These are phyloP conservation scores for Fusarium sp. DNA, from an alignment of 2,329 filamentous ascomycete genomes.

Conservation along the genomic window DNA sequence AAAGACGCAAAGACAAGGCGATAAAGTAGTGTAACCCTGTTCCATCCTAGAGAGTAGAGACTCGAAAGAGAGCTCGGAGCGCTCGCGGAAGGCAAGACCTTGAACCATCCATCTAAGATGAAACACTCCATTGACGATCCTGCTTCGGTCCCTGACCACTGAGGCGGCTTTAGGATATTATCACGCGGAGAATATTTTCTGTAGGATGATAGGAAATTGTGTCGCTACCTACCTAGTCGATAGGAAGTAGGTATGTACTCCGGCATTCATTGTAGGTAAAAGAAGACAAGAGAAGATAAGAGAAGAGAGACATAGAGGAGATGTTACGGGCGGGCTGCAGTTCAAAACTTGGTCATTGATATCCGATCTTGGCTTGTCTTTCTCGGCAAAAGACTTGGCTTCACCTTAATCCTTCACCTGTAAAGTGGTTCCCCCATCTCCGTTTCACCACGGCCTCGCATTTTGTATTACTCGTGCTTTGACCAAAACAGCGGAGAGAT, in stretches of 20 bases:
- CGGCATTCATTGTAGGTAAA: not conserved
- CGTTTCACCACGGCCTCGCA: not conserved
- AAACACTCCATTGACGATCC: conserved; percentile 23
- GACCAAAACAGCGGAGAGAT: not conserved
- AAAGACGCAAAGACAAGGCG: not conserved
- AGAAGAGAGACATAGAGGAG: not conserved
- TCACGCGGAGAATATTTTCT: conserved; percentile 18
- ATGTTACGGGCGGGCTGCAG: not conserved
- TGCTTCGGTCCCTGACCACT: conserved; percentile 6
- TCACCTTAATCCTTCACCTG: not conserved
- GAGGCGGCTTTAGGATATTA: conserved; percentile 16
- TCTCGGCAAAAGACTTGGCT: conserved; percentile 9
- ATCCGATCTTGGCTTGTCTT: conserved; percentile 11
- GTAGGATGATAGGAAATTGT: conserved; percentile 1
- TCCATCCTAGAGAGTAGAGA: not conserved
- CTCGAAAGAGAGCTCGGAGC: not conserved
- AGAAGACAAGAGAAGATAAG: not conserved
- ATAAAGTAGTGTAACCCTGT: not conserved
- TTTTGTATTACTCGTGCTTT: conserved; percentile 3
- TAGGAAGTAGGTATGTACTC: not conserved
- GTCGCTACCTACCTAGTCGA: not conserved
- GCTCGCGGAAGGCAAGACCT: not conserved
- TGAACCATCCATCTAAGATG: conserved; percentile 15
- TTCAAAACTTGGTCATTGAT: conserved; percentile 16
- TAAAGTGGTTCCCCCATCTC: not conserved